These are phyloP conservation scores for Vickermania spadyakhi DNA, from an alignment of 208 protist genomes.

Conservation along the genomic window DNA sequence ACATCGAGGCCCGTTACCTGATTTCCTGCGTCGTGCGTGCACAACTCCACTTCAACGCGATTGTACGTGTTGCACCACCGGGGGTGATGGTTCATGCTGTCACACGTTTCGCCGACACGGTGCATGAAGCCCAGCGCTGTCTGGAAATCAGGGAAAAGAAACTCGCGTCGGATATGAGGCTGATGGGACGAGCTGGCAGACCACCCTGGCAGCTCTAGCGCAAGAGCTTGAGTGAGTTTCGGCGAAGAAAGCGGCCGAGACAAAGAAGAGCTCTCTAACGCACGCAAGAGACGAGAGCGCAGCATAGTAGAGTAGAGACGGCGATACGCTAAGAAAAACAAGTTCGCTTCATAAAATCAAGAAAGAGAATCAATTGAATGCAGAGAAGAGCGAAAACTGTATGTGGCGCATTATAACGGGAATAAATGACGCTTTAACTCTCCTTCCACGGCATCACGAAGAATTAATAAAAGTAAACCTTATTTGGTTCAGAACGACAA, in stretches of 20 bases:
- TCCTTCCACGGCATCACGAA: no score
- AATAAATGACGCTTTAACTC: no score
- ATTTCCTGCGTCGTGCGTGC: slow-evolving; percentile 91
- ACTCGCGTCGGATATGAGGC: slow-evolving; percentile 47
- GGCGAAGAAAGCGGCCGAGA: slow-evolving; percentile 40
- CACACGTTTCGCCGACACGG: slow-evolving; percentile 59
- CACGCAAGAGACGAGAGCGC: no score
- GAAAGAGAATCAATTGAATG: no score
- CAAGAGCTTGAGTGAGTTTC: slow-evolving; percentile 81
- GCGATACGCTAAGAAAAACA: no score
- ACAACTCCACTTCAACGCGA: slow-evolving; percentile 83
- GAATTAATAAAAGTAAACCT: no score
- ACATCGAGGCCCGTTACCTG: slow-evolving; percentile 74
- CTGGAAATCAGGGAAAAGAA: slow-evolving; percentile 83
- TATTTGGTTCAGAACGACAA: no score
- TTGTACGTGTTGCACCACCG: slow-evolving; percentile 95
- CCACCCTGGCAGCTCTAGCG: slow-evolving; percentile 59
- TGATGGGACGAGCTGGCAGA: slow-evolving; percentile 23
- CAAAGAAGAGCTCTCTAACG: no score
- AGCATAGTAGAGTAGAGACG: no score
- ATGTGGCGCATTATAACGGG: no score
- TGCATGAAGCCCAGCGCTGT: slow-evolving; percentile 90
- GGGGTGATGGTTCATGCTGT: slow-evolving; percentile 91
- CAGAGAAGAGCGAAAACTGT: no score
- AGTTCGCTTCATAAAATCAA: no score